Conservation (phyloP, 2,329 filamentous ascomycete species). For the Dryadomyces sulphureus region DNA sequence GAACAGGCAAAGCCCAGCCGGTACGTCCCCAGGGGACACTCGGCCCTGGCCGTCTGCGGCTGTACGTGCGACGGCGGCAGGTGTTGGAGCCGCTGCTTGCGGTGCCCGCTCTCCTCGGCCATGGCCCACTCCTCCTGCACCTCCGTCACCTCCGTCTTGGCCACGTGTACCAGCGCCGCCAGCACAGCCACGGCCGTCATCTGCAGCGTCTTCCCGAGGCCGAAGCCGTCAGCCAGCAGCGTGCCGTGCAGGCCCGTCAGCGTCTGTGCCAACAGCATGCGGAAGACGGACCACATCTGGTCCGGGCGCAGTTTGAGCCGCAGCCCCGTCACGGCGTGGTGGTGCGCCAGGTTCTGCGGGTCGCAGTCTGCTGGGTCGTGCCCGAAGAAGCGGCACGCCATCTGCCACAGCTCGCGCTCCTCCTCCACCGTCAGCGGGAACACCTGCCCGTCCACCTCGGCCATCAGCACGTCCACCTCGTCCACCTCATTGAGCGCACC, state of each 20-base stretch:
- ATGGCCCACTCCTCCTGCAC: neutral
- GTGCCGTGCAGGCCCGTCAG: neutral
- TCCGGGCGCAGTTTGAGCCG: neutral
- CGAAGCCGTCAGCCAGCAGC: slow-evolving; percentile 1
- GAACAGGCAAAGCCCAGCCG: neutral
- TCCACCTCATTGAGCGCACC: neutral
- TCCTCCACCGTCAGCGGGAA: neutral
- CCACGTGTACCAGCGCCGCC: neutral
- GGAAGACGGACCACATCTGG: slow-evolving; percentile 1
- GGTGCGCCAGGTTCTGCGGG: neutral
- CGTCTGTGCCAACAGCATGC: neutral
- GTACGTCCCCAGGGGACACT: neutral
- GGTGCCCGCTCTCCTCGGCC: neutral
- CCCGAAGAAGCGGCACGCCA: slow-evolving; percentile 1
- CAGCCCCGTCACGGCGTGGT: neutral
- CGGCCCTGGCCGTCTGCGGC: neutral
- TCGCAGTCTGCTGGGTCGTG: neutral
- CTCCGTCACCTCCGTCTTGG: neutral
- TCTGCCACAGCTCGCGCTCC: neutral
- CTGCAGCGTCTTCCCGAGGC: slow-evolving; percentile 1
- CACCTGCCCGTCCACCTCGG: neutral
- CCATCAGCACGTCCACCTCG: neutral
- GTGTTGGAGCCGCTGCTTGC: neutral
- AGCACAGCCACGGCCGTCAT: neutral
- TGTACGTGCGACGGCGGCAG: neutral